phyloP scores from a whole-genome alignment of 306 rosid genomes.

The Cucurbita pepo region DNA sequence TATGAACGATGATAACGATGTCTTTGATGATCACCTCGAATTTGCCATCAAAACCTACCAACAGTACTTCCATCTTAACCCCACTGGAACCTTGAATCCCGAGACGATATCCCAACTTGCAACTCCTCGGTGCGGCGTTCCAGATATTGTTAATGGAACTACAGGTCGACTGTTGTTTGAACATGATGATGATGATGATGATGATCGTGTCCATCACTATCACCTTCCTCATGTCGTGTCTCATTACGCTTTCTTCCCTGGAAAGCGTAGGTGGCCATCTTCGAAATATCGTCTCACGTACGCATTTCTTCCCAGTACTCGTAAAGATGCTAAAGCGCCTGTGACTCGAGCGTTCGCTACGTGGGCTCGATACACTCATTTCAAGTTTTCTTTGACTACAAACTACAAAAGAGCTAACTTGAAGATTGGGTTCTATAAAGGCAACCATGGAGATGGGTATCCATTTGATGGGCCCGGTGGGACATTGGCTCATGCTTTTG shows the following conservation, averaged over 20 bases:
- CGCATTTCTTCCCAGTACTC: neutral
- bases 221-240: neutral
- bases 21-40: neutral
- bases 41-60: neutral
- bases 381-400: neutral
- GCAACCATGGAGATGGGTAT: neutral
- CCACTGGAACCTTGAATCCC: neutral
- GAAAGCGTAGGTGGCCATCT: neutral
- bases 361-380: slow-evolving; percentile 1
- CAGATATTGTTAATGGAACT: neutral
- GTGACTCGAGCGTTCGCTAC: neutral
- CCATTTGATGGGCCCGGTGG: slow-evolving; percentile 3
- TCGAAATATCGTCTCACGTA: neutral
- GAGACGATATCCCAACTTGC: neutral
- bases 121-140: neutral
- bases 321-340: neutral
- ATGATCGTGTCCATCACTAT: neutral
- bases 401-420: neutral
- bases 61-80: neutral
- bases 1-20: neutral
- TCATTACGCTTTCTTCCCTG: neutral
- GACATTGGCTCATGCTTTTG: slow-evolving; percentile 2
- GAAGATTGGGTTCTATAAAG: neutral
- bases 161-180: neutral
- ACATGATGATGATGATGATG: neutral